Conservation (phyloP, 176 grass and related monocot genomes). For the Aegilops bicornis region DNA sequence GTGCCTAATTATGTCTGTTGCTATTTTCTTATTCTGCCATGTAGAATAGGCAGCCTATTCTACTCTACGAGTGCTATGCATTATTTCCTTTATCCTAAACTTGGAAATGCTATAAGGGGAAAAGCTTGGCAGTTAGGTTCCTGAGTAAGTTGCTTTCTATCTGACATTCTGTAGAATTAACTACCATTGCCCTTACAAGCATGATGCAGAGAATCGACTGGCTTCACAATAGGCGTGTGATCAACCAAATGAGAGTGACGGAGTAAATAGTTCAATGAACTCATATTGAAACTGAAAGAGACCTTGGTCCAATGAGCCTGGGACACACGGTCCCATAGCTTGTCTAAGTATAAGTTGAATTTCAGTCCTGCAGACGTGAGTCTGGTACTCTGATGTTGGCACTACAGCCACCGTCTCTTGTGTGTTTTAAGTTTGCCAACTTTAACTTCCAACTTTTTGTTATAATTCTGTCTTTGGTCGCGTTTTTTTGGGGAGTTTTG, state of each 20-base stretch:
- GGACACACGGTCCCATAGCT: background rate
- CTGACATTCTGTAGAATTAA: background rate
- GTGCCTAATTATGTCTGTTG: background rate
- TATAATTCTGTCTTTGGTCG: background rate
- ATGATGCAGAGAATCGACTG: background rate
- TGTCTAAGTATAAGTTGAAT: background rate
- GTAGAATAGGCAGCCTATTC: background rate
- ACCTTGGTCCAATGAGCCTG: background rate
- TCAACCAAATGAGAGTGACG: background rate
- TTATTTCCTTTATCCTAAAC: background rate
- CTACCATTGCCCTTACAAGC: background rate
- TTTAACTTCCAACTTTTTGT: background rate
- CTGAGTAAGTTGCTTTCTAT: background rate
- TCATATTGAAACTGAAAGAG: background rate
- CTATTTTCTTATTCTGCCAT: background rate
- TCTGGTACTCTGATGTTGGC: background rate
- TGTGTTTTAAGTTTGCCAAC: background rate
- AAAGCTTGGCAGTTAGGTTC: background rate
- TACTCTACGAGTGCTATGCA: background rate
- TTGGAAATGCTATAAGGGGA: background rate
- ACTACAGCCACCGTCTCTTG: background rate
- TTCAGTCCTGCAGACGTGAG: background rate
- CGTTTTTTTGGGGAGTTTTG: background rate
- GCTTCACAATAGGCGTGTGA: background rate
- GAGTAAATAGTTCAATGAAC: background rate